Evolutionary conservation across 257 asterid species (phyloP).

Genomic region (Coffea eugenioides): DNA sequence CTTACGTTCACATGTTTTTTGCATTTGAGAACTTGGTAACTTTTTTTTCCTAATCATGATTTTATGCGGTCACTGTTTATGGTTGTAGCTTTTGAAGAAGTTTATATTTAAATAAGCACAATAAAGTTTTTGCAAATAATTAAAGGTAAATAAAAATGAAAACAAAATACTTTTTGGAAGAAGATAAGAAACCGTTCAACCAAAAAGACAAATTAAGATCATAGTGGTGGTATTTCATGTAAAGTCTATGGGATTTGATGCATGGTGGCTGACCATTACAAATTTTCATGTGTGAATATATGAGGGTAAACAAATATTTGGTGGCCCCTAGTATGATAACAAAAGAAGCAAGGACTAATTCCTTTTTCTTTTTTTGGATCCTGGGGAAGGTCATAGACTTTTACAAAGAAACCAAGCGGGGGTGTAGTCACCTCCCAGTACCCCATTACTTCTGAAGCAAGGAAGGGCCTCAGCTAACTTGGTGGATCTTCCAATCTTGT

Average conservation of each 20-base stretch:
- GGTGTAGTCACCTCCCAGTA: too few relatives aligned
- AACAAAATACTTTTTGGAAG: neutral
- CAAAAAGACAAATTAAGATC: neutral
- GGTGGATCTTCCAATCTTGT: too few relatives aligned
- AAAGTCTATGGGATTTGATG: neutral
- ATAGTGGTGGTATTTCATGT: neutral
- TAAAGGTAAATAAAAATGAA: neutral
- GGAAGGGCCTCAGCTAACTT: too few relatives aligned
- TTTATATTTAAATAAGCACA: neutral
- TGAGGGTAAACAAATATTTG: neutral
- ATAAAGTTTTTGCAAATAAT: neutral
- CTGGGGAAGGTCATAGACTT: too few relatives aligned
- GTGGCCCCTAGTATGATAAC: conserved; percentile 21
- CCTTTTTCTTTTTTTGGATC: too few relatives aligned
- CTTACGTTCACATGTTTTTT: too few relatives aligned
- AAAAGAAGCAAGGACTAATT: neutral
- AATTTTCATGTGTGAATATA: neutral
- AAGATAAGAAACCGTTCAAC: neutral
- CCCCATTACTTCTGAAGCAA: too few relatives aligned
- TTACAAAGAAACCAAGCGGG: too few relatives aligned
- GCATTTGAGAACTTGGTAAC: neutral
- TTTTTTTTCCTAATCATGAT: neutral
- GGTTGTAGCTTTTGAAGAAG: neutral
- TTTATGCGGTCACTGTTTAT: neutral
- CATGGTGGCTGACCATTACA: neutral